Base-by-base conservation (phyloP, 176 grass and related monocot species). In the Musa troglodytarum region DNA sequence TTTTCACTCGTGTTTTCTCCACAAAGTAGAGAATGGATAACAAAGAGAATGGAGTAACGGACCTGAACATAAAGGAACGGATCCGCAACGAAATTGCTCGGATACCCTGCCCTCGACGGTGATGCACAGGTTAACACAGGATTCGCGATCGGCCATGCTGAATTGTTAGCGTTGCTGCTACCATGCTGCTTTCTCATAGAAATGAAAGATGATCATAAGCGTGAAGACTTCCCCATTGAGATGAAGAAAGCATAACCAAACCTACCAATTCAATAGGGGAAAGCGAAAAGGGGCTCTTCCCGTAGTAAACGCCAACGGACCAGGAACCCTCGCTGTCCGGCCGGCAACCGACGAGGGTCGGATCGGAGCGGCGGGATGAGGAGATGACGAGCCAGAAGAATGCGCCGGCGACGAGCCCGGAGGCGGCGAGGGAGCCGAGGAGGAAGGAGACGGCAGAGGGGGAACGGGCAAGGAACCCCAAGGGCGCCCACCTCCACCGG, bases 121-220 rank as follows among this genome's bases (percentile, higher is more conserved):
- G 84, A 25, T n/a, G 84, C 86, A 77, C 95, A 98, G 13, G 95
- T 98, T 11, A 98, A 80, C 70, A 94, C 90, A 1, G 95, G 95
- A 82, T 98, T 98, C 2, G 95, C 86, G 52, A 98, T 91, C 28
- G 95, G 95, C 95, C 95, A 99, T 55, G 95, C 88, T n/a, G 95
- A 99, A 70, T 72, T 84, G 86, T 91, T 99, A n/a, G n/a, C 81
- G 54, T 84, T 94, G 71, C 85, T 87, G 81, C 9, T 87, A 75
- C 83, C 85, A 67, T 91, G 80, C 81, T 99, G 95, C 69, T 74
- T 67, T 68, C 65, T 52, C 61, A 79, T 64, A 52, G 87, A 53
- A 87, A 54, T 24, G 81, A 79, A 80, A 72, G 28, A 14, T 53
- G 56, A 16, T 28, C 54, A 80, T 28, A 21, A 9, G 34, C 22